phyloP scores from a whole-genome alignment of 176 grass and related monocot genomes.

The Ensete glaucum region DNA sequence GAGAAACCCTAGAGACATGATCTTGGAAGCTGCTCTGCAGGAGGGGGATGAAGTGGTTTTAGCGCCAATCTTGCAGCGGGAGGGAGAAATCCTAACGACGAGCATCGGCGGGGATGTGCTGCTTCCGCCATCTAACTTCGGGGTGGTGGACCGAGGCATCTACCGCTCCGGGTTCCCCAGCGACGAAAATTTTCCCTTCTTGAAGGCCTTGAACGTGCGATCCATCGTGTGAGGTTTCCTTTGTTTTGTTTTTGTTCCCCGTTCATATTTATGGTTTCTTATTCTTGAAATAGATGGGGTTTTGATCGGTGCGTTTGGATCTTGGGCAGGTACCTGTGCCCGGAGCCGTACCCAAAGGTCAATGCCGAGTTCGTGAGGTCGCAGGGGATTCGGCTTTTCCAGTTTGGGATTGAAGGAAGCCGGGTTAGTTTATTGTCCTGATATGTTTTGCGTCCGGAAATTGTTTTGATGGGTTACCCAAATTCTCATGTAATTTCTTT shows the following conservation, averaged over 20 bases:
- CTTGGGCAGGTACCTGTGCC: slow-evolving; percentile 12
- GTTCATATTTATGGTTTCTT: no score
- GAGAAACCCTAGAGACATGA: no score
- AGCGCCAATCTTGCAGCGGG: background rate
- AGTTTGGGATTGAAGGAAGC: slow-evolving; percentile 21
- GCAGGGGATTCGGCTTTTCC: slow-evolving; percentile 9
- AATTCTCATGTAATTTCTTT: background rate
- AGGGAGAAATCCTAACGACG: background rate
- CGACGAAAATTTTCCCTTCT: slow-evolving; percentile 23
- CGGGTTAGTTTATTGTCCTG: background rate
- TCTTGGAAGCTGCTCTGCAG: no score
- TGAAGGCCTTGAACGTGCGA: slow-evolving; percentile 19
- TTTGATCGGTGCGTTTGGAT: background rate
- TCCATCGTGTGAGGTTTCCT: slow-evolving; percentile 25
- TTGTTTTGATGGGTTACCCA: background rate
- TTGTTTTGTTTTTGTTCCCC: background rate
- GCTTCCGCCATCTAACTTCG: slow-evolving; percentile 29
- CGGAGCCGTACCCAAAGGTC: slow-evolving; percentile 12
- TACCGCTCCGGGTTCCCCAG: slow-evolving; percentile 32
- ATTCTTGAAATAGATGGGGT: background rate
- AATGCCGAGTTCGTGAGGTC: slow-evolving; percentile 13
- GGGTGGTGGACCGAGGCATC: slow-evolving; percentile 28
- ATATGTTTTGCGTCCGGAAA: no score
- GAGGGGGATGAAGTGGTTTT: background rate
- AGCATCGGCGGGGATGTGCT: slow-evolving; percentile 1